Percentiles rank a stretch among this genome's conserved stretches.
Conservation (phyloP, 1,284 basidiomycete species). For the Sparassis latifolia region DNA sequence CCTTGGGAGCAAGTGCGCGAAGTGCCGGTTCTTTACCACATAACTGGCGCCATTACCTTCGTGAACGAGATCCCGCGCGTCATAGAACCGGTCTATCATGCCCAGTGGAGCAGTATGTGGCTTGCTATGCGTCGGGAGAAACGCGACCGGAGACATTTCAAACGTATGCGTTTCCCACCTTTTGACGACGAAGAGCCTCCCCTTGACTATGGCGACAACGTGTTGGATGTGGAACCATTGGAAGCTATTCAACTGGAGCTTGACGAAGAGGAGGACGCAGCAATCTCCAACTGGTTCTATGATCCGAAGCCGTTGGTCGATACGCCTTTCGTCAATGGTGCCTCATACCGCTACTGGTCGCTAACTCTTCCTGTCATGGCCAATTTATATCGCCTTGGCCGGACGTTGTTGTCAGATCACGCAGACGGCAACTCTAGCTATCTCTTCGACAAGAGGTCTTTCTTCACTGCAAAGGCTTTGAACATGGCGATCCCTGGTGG, state of each 20-base stretch:
- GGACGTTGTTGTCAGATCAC: constrained; percentile 89
- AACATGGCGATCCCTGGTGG: constrained; percentile 99
- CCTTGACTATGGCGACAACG: constrained; percentile 97
- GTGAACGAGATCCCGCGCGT: constrained; percentile 97
- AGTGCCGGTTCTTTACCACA: constrained; percentile 94
- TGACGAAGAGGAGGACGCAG: constrained; percentile 87
- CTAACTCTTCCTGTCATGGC: constrained; percentile 93
- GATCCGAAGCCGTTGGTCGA: constrained; percentile 93
- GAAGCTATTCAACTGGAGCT: constrained; percentile 98
- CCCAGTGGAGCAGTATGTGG: constrained; percentile 99
- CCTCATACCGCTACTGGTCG: constrained; percentile 92
- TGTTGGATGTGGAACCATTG: constrained; percentile 95
- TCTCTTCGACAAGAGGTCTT: constrained; percentile 95
- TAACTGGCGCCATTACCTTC: constrained; percentile 99
- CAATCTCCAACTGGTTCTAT: constrained; percentile 99
- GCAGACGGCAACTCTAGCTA: constrained; percentile 87
- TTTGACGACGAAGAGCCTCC: constrained; percentile 99
- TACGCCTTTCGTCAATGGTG: constrained; percentile 83
- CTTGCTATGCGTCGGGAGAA: constrained; percentile 99
- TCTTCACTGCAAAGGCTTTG: constrained; percentile 97
- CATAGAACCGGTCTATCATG: constrained; percentile 97
- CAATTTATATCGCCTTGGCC: constrained; percentile 92
- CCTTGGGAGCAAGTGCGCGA: constrained; percentile 99
- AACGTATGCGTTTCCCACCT: constrained; percentile 99
- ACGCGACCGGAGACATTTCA: constrained; percentile 97